Evolutionary conservation across 2,329 filamentous ascomycete species (phyloP).

Genomic region (Fusarium penzigii): DNA sequence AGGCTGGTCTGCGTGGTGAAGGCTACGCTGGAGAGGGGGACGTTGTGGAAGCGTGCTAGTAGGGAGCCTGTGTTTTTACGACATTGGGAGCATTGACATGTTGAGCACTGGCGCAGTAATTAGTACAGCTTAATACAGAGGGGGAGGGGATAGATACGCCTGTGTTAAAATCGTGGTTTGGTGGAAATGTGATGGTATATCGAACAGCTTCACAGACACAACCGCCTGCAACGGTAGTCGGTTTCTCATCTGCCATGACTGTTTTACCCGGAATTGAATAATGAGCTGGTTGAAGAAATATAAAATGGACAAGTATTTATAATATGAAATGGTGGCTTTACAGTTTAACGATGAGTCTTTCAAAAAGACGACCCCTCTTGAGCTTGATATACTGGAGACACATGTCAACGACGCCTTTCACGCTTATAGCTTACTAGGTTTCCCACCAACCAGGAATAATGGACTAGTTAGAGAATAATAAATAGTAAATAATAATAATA

Average conservation of each 20-base stretch:
- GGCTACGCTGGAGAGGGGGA: slow-evolving; percentile 37
- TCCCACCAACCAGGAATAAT: background rate
- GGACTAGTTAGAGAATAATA: background rate
- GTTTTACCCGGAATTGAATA: background rate
- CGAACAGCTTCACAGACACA: slow-evolving; percentile 53
- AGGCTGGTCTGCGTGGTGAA: slow-evolving; percentile 38
- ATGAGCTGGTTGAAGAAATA: background rate
- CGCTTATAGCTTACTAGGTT: slow-evolving; percentile 7
- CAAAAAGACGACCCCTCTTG: slow-evolving; percentile 6
- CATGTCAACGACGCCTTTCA: slow-evolving; percentile 34
- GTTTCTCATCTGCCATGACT: slow-evolving; percentile 29
- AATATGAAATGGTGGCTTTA: slow-evolving; percentile 1
- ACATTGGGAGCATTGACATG: slow-evolving; percentile 58
- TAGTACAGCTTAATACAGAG: background rate
- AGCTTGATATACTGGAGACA: slow-evolving; percentile 7
- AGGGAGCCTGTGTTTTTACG: slow-evolving; percentile 52
- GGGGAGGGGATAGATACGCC: slow-evolving; percentile 25
- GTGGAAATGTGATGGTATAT: slow-evolving; percentile 49
- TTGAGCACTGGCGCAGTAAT: slow-evolving; percentile 37
- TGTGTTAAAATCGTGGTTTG: slow-evolving; percentile 44
- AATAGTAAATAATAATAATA: too few species aligned
- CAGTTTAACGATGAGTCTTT: slow-evolving; percentile 2
- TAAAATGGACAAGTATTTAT: background rate
- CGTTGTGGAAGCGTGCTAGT: slow-evolving; percentile 42
- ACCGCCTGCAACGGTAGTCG: slow-evolving; percentile 47